Evolutionary conservation across 495 filamentous ascomycete genomes (phyloP).

Genomic region (Penicillium longicatenatum): DNA sequence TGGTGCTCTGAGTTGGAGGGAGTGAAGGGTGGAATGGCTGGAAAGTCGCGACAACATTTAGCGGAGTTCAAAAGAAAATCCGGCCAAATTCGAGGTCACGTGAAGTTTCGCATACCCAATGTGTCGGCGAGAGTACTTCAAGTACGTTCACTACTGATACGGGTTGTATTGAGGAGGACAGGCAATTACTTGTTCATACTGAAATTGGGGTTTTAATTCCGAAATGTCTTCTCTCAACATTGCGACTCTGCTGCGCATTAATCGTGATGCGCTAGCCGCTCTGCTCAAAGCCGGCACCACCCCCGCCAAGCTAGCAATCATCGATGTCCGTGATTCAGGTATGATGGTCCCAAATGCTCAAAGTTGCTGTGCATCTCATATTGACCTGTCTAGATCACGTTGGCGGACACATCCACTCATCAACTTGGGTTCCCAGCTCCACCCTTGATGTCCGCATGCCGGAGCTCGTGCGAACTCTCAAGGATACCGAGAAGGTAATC

Average conservation of each 20-base stretch:
- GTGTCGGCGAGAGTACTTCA: not conserved
- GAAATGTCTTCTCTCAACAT: constrained; percentile 60
- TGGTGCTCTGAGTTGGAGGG: not conserved
- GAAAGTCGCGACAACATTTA: constrained; percentile 8
- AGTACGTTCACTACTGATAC: not conserved
- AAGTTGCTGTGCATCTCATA: not conserved
- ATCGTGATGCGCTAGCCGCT: constrained; percentile 60
- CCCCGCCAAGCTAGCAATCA: constrained; percentile 61
- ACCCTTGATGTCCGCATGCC: constrained; percentile 75
- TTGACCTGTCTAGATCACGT: constrained; percentile 65
- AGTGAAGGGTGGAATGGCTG: constrained; percentile 8
- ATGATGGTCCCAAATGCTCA: not conserved
- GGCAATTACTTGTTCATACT: not conserved
- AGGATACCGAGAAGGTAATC: constrained; percentile 78
- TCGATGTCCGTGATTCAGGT: constrained; percentile 90
- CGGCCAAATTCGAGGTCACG: constrained; percentile 32
- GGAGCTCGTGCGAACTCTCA: constrained; percentile 75
- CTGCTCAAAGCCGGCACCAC: constrained; percentile 38
- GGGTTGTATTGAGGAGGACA: not conserved
- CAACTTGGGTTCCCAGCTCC: constrained; percentile 72
- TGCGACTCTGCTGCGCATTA: constrained; percentile 64
- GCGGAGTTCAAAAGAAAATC: constrained; percentile 21
- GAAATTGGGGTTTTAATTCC: not conserved
- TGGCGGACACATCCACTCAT: constrained; percentile 81
- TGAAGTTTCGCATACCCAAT: constrained; percentile 12